These are phyloP conservation scores for Colletotrichum euphorbiae DNA, from an alignment of 2,329 filamentous ascomycete species.

Conservation along the genomic window DNA sequence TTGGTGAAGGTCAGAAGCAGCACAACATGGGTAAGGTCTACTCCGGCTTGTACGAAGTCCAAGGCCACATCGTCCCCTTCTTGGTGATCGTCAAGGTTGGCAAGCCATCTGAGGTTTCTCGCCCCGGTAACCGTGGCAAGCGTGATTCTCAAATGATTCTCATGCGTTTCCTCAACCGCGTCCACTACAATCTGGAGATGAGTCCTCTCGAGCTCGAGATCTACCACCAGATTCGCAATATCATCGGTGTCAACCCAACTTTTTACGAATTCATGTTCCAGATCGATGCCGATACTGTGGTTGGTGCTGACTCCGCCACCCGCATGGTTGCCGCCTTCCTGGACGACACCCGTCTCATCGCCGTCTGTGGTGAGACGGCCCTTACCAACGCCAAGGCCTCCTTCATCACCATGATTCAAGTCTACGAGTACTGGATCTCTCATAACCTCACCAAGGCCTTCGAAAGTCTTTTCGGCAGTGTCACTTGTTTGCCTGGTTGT, in stretches of 20 bases:
- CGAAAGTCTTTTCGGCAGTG: conserved; percentile 95
- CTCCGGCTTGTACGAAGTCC: conserved; percentile 96
- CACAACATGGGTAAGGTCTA: conserved; percentile 99
- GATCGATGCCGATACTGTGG: conserved; percentile 97
- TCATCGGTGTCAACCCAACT: conserved; percentile 97
- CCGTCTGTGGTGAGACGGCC: conserved; percentile 92
- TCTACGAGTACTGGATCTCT: conserved; percentile 99
- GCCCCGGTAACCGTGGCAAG: conserved; percentile 97
- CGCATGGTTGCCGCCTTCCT: conserved; percentile 93
- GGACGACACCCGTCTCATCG: conserved; percentile 92
- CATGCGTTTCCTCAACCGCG: conserved; percentile 99
- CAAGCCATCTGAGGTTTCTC: conserved; percentile 96
- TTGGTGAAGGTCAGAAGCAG: conserved; percentile 95
- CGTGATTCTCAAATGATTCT: conserved; percentile 98
- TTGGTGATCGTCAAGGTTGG: conserved; percentile 97
- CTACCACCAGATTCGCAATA: conserved; percentile 98
- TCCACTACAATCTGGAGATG: conserved; percentile 98
- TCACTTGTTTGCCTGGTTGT: conserved; percentile 97
- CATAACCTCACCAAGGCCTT: conserved; percentile 98
- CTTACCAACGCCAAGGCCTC: conserved; percentile 93
- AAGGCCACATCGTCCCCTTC: conserved; percentile 98
- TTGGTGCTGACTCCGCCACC: conserved; percentile 88
- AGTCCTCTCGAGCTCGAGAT: conserved; percentile 96
- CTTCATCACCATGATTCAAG: conserved; percentile 98
- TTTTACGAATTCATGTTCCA: conserved; percentile 98